Percentiles rank a stretch among this genome's conserved stretches.
These are phyloP conservation scores for Naganishia vishniacii DNA, from an alignment of 768 basidiomycete species.

Conservation along the genomic window DNA sequence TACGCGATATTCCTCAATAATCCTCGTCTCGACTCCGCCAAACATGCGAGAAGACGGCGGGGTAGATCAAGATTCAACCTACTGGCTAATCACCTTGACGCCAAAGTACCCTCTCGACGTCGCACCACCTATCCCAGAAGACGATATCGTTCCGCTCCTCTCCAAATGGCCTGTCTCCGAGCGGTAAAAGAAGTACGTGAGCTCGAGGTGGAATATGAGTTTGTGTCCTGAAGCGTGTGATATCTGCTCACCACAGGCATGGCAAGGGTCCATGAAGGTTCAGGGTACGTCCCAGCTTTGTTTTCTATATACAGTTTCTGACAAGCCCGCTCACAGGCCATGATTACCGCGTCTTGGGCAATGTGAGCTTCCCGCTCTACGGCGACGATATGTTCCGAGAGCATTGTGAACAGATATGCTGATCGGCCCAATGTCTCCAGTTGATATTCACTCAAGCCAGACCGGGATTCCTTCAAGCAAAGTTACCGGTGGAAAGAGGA, in stretches of 20 bases:
- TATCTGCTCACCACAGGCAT: constrained; percentile 9
- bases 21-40: neutral
- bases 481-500: constrained; percentile 22
- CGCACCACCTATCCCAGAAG: no score
- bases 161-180: constrained; percentile 26
- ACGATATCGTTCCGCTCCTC: no score
- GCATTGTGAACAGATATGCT: neutral
- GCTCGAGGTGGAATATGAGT: neutral
- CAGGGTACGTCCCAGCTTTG: constrained; percentile 18
- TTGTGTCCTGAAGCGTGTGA: neutral
- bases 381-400: neutral
- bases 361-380: constrained; percentile 8
- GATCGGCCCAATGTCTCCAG: neutral
- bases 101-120: neutral
- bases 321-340: constrained; percentile 4
- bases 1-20: neutral
- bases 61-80: no score
- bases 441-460: constrained; percentile 24
- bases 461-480: constrained; percentile 27
- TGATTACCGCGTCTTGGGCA: constrained; percentile 20
- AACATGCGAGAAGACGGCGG: no score
- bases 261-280: constrained; percentile 25
- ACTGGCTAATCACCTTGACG: no score
- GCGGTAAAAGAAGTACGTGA: constrained; percentile 26
- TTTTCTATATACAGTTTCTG: neutral